Percentiles rank a stretch among this genome's conserved stretches.
phyloP scores from a whole-genome alignment of 768 basidiomycete species.

The Postia placenta region DNA sequence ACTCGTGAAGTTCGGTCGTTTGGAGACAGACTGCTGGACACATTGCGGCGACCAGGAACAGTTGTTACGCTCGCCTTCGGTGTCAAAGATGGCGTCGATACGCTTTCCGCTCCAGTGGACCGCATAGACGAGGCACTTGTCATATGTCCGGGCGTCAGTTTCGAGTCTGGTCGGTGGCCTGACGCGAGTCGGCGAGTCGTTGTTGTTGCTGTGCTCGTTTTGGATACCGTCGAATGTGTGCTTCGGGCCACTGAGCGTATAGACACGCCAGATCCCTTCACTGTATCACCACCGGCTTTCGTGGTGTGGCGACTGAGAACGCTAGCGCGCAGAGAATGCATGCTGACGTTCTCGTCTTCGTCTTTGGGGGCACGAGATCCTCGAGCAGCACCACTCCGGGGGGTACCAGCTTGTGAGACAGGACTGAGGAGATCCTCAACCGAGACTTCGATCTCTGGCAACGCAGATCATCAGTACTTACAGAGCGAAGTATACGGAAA shows the following conservation, averaged over 20 bases:
- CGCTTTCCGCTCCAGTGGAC: conserved; percentile 10
- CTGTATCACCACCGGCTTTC: conserved; percentile 16
- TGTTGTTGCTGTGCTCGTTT: conserved; percentile 21
- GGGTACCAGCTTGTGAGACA: conserved; percentile 23
- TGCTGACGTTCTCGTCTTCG: conserved; percentile 35
- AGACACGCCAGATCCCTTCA: conserved; percentile 31
- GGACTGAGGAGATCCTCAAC: conserved; percentile 65
- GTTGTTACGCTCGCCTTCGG: conserved; percentile 12
- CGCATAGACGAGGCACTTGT: conserved; percentile 13
- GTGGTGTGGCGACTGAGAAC: conserved; percentile 30
- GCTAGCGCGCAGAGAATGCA: conserved; percentile 43
- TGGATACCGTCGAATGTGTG: conserved; percentile 28
- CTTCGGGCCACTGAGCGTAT: conserved; percentile 43
- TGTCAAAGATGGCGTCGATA: conserved; percentile 9
- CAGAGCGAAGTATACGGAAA: background rate
- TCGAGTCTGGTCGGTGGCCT: conserved; percentile 53
- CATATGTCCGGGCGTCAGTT: conserved; percentile 49
- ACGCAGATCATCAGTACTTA: background rate
- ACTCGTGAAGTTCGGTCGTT: background rate
- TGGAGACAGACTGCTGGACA: background rate
- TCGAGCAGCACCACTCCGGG: conserved; percentile 15
- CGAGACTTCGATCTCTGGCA: conserved; percentile 71
- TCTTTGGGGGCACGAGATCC: conserved; percentile 14
- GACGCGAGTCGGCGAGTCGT: conserved; percentile 20
- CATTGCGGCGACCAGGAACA: conserved; percentile 3